These are phyloP conservation scores for Pseudogymnoascus verrucosus DNA, from an alignment of 2,329 filamentous ascomycete species.

Conservation along the genomic window DNA sequence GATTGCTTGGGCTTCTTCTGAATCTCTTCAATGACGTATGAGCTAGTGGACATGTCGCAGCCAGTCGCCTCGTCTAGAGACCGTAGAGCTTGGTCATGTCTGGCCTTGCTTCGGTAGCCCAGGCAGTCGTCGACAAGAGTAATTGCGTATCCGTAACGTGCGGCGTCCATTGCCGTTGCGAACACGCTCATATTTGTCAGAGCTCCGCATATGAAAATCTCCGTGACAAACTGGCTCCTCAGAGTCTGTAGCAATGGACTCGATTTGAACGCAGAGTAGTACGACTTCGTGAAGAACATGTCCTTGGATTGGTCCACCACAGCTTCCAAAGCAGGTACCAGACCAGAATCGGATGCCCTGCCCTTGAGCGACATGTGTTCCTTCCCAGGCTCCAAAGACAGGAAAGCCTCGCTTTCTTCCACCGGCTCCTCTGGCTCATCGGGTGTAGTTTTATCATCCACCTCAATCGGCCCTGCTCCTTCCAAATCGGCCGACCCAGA, in stretches of 20 bases:
- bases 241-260: constrained; percentile 68
- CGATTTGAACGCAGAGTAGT: constrained; percentile 81
- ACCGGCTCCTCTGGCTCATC: not conserved
- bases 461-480: not conserved
- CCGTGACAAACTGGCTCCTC: constrained; percentile 78
- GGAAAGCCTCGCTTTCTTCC: constrained; percentile 20
- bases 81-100: constrained; percentile 44
- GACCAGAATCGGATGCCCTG: constrained; percentile 38
- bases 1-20: constrained; percentile 13
- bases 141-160: constrained; percentile 77
- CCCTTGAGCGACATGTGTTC: constrained; percentile 36
- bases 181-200: constrained; percentile 83
- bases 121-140: constrained; percentile 84
- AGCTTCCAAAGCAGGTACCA: constrained; percentile 36
- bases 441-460: constrained; percentile 12
- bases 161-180: constrained; percentile 85
- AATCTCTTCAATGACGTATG: constrained; percentile 21
- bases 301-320: constrained; percentile 39
- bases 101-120: constrained; percentile 62
- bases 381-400: constrained; percentile 20
- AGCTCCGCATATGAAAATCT: constrained; percentile 81
- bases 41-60: constrained; percentile 25
- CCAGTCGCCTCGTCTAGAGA: constrained; percentile 25
- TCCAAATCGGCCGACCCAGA: not conserved
- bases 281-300: constrained; percentile 53